Conservation (phyloP, 2,329 filamentous ascomycete species). For the Fusarium marasasianum region DNA sequence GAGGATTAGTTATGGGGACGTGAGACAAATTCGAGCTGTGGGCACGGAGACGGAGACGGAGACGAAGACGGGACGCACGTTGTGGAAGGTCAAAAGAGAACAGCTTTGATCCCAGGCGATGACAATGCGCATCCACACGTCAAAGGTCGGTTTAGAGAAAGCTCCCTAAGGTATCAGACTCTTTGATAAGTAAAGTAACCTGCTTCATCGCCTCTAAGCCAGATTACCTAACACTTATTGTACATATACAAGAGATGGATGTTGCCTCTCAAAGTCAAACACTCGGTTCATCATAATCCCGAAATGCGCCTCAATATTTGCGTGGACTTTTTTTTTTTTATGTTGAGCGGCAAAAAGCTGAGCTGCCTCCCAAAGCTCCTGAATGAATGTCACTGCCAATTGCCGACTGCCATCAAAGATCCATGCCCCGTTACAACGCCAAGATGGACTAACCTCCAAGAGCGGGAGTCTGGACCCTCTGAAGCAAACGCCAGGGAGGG, state of each 20-base stretch:
- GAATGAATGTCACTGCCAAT: not conserved
- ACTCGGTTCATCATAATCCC: not conserved
- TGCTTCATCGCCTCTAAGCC: not conserved
- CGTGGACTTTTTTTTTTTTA: not conserved
- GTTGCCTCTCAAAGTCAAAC: not conserved
- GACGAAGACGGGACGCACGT: not conserved
- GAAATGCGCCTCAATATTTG: conserved; percentile 15
- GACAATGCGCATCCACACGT: too few relatives aligned
- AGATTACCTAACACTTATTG: not conserved
- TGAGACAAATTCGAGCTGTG: not conserved
- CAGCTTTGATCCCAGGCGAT: not conserved
- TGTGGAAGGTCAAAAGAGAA: conserved; percentile 14
- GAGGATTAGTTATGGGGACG: not conserved
- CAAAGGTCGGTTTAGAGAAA: too few relatives aligned
- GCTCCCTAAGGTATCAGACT: too few relatives aligned
- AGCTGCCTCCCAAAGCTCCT: not conserved
- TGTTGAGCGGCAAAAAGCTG: not conserved
- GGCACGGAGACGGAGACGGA: conserved; percentile 5
- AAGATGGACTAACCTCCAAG: conserved; percentile 15
- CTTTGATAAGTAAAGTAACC: not conserved
- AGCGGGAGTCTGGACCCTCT: conserved; percentile 6
- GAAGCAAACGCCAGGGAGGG: not conserved
- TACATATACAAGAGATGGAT: not conserved
- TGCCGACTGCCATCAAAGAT: not conserved
- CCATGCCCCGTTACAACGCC: conserved; percentile 2